Evolutionary conservation across 176 grass and related monocot species (phyloP), one percentile per base, ranked within the genome.

Genomic region (Olyra latifolia): DNA sequence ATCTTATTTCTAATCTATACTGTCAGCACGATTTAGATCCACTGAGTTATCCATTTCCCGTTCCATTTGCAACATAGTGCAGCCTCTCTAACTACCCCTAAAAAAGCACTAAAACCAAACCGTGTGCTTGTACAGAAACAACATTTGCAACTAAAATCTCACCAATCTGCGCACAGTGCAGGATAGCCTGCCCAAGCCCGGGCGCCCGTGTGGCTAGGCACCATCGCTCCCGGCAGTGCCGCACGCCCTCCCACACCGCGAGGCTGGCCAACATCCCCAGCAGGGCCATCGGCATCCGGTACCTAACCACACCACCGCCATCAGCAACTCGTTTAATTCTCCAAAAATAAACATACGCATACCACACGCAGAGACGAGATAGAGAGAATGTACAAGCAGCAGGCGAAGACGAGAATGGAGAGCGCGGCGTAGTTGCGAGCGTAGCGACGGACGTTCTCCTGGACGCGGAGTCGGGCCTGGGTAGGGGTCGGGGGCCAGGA

Each of bases 381-480:
- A 25, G 10, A 80, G 35, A 74, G 17, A 40, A 27, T 10, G 52
- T 62, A 98, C 95, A 98, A 60, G 87, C 88, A 92, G 82, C 95
- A 98, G 6, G 89, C 86, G 77, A 98, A 92, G 85, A 98, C 48
- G 65, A 98, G 71, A 59, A 94, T 66, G 29, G 86, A 60, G 23
- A 98, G 89, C 47, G 85, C 79, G 27, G 88, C 86, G 43, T 98
- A 98, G 84, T 98, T 98, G 77, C 85, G 88, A 41, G 86, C 92
- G 64, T 98, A 94, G 48, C 81, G 87, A 16, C 95, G 87, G 57
- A 98, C 90, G 76, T 98, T 98, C 90, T 98, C 95, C 82, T 98
- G 95, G 55, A 94, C 88, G 23, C 95, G 86, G 80, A 98, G 89
- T 25, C 89, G 80, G 30, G 95, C 92, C 90, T 94, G 95, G 11